Evolutionary conservation across 495 filamentous ascomycete species (phyloP), one percentile per base, ranked within the genome.

Genomic region (Parathielavia appendiculata): DNA sequence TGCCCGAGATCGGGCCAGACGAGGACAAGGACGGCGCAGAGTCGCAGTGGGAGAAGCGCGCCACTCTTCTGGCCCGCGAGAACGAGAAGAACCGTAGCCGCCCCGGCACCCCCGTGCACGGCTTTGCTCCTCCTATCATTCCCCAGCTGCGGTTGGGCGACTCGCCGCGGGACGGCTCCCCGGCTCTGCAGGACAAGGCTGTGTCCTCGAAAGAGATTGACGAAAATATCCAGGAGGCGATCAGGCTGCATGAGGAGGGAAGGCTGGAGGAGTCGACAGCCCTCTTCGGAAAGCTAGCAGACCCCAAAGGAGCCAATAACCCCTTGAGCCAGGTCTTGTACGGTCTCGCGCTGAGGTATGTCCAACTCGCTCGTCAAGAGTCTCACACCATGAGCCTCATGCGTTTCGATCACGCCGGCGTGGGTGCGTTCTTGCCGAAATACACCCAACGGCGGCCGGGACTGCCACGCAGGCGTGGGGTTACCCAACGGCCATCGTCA

Each of bases 291-390:
- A 80, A 82, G 44, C 80, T 99, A 53, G 95, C 93, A 35, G 87
- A 96, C 69, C 89, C 87, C 19, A 82, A 86, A 57, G 91, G 89
- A 22, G 79, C 83, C 54, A 95, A 95, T 72, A 96, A 97, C 71
- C 89, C 92, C 17, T 79, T 99, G 64, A 92, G 90, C 66, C 92
- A 99, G 72, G 93, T 99, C 48, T 81, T 99, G 51, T 99, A 95
- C 69, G 93, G 92, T 19, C 88, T 99, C 44, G 92, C 93, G 41
- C 71, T 97, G 55, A 83, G 92, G 91, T 95, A 74, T 73, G 84
- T 57, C 14, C 77, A 30, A 35, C 34, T n/a, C 46, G 12, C 26
- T 50, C 9, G 32, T 44, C 60, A 50, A n/a, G 44, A 13, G 34
- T 30, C 9, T 45, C 22, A 3, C 26, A 6, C n/a, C 43, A 58